Evolutionary conservation across 257 asterid genomes (phyloP).

Genomic region (Fraxinus quadrangulata): DNA sequence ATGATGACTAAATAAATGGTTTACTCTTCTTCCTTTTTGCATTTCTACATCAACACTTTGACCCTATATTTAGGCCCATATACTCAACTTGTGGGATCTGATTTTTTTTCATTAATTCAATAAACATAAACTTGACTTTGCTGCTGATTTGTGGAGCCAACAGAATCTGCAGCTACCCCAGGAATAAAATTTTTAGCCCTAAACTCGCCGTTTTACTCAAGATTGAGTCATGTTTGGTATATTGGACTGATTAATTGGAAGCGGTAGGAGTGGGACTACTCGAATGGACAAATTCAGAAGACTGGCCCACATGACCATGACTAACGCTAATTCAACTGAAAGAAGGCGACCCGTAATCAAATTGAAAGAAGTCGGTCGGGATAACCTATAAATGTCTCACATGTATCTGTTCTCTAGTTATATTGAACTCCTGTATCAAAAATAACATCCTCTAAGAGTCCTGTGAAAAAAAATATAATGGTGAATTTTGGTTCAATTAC

Average conservation of each 20-base stretch:
- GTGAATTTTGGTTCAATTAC: neutral
- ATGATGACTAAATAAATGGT: neutral
- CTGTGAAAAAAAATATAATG: neutral
- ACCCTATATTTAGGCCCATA: neutral
- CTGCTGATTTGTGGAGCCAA: neutral
- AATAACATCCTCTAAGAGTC: neutral
- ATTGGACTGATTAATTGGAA: neutral
- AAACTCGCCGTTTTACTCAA: neutral
- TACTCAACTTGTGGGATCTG: neutral
- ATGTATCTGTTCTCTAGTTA: too few relatives aligned
- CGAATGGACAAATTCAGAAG: too few relatives aligned
- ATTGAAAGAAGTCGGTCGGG: neutral
- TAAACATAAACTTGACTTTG: neutral
- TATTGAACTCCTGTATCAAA: neutral
- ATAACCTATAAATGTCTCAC: neutral
- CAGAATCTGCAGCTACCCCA: neutral
- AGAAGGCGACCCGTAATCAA: too few relatives aligned
- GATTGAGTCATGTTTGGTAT: neutral
- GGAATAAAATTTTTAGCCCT: neutral
- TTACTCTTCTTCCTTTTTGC: neutral
- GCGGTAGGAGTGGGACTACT: too few relatives aligned
- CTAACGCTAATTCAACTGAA: neutral
- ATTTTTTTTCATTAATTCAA: neutral
- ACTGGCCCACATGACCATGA: too few relatives aligned
- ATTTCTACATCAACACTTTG: neutral